Percentiles rank a stretch among this genome's conserved stretches.
These are phyloP conservation scores for Nepenthes gracilis DNA, from an alignment of 148 eudicot species.

Conservation along the genomic window DNA sequence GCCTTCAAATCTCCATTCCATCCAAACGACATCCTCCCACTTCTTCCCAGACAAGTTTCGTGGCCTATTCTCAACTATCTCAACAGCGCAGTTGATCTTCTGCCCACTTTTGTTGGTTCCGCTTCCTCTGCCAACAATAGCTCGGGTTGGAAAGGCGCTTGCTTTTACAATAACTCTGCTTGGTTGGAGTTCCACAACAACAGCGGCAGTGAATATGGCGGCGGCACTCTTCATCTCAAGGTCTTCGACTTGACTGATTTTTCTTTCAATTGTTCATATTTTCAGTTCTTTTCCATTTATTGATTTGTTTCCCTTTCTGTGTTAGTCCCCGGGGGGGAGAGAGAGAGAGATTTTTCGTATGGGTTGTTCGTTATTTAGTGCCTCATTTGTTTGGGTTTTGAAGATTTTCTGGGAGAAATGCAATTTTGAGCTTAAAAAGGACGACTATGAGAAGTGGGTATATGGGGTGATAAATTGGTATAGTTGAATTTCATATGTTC, in stretches of 20 bases:
- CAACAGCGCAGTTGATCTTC: constrained; percentile 46
- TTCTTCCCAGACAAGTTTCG: constrained; percentile 51
- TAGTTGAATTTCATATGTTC: no score
- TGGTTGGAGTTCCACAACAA: constrained; percentile 89
- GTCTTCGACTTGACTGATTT: constrained; percentile 14
- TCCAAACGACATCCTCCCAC: constrained; percentile 51
- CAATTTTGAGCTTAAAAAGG: no score
- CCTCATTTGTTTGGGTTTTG: no score
- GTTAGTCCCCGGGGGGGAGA: no score
- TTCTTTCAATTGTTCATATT: not conserved
- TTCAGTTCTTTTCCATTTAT: not conserved
- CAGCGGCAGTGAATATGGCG: constrained; percentile 60
- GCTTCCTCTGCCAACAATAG: constrained; percentile 25
- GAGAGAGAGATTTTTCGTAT: no score
- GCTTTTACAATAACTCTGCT: constrained; percentile 75
- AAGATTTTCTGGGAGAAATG: no score
- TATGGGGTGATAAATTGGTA: no score
- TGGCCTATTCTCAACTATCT: constrained; percentile 58
- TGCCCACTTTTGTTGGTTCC: constrained; percentile 78
- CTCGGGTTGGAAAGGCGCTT: constrained; percentile 82
- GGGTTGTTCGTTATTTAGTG: no score
- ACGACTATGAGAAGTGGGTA: no score
- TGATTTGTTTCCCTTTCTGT: no score
- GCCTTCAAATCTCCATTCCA: constrained; percentile 37
- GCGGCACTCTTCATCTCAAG: constrained; percentile 97